phyloP scores from a whole-genome alignment of 345 rosid species.

The Lepidium africanum region DNA sequence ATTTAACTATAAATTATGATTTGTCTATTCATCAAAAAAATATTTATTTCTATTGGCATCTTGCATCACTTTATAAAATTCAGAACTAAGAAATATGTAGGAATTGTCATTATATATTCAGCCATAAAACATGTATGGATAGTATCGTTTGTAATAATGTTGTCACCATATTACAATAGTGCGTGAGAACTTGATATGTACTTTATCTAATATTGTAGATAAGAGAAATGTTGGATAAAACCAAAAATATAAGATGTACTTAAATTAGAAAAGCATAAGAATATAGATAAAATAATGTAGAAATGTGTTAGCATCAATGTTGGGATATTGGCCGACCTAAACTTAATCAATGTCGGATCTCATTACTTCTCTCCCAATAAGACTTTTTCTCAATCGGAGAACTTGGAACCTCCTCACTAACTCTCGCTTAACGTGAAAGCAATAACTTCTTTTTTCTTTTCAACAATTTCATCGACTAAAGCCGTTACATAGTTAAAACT shows the following conservation, averaged over 20 bases:
- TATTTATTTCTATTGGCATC: no score
- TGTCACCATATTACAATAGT: background rate
- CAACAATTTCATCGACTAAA: no score
- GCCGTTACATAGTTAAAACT: no score
- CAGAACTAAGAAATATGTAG: no score
- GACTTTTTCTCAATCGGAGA: background rate
- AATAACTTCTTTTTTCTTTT: background rate
- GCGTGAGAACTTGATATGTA: no score
- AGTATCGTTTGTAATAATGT: background rate
- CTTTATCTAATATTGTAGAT: no score
- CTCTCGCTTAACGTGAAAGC: conserved; percentile 8
- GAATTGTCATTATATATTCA: no score
- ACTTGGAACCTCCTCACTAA: background rate
- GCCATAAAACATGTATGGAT: no score
- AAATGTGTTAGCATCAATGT: conserved; percentile 47
- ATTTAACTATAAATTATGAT: no score
- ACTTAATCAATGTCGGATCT: conserved; percentile 40
- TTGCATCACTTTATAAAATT: no score
- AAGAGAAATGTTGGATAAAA: no score
- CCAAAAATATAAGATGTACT: background rate
- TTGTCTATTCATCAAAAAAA: no score
- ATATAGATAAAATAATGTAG: background rate
- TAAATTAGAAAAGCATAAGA: background rate
- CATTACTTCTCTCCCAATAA: conserved; percentile 22
- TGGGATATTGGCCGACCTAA: conserved; percentile 58